Base-by-base conservation (phyloP, 2,329 filamentous ascomycete genomes). In the Sporothrix brasiliensis region DNA sequence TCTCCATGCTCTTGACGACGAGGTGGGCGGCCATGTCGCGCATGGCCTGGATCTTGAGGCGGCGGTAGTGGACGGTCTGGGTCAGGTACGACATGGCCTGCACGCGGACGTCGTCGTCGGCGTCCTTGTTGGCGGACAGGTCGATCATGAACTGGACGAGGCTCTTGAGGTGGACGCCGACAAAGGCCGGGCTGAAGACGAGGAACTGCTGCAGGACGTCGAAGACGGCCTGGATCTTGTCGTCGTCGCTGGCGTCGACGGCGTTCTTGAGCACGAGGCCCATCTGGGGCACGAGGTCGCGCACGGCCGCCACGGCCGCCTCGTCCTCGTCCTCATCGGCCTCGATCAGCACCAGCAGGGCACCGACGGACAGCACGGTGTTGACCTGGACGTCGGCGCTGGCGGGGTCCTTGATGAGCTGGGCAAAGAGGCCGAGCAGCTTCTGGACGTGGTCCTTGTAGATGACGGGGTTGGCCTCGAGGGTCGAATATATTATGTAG, bases 131-230 rank as follows among this genome's bases (percentile, higher is more conserved):
- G 76, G 87, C 86, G 61, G 91, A 88, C 69, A 99, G 86, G 72
- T 95, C 90, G 76, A 97, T 91, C 92, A 98, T 98, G 84, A 98
- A 97, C 75, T 91, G 88, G 72, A 97, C 86, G 10, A 99, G 87
- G 76, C 97, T 93, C 78, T 91, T 92, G 77, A 99, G 92, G 82
- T 97, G 94, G 69, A 88, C 85, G 74, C 90, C 91, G 68, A 98
- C 84, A 67, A 98, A 87, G 61, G 92, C 88, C 41, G 92, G 91
- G 79, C 97, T 94, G 79, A 93, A 97, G 74, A 91, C 92, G 69
- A 99, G 87, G 76, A 97, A 90, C 67, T 92, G 95, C 84, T 98
- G 95, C 87, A 98, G 97, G 75, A 97, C 93, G 79, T 98, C 95
- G 76, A 98, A 99, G 34, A 93, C 89, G 78, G 94, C 90, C 84